Conservation (phyloP, 208 protist species). For the Phytomonas francai region DNA sequence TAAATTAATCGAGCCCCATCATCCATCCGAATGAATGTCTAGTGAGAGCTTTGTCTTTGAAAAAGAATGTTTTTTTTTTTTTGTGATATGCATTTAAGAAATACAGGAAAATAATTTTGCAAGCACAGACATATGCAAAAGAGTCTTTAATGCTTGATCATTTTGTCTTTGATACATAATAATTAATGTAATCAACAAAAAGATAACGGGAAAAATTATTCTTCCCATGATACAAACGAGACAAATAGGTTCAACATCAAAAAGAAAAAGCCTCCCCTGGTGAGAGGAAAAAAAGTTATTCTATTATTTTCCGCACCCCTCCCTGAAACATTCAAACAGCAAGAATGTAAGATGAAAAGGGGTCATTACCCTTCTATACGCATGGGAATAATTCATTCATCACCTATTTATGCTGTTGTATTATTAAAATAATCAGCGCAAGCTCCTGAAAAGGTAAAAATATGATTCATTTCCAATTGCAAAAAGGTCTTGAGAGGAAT, state of each 20-base stretch:
- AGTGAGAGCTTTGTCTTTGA: background rate
- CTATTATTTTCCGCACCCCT: background rate
- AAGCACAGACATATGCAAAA: slow-evolving; percentile 4
- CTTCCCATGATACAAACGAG: slow-evolving; percentile 2
- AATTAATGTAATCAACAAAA: background rate
- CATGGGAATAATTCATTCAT: no score
- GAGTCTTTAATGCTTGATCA: background rate
- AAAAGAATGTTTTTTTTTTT: slow-evolving; percentile 11
- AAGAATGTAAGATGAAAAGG: no score
- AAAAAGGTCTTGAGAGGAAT: slow-evolving; percentile 2
- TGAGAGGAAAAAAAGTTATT: background rate
- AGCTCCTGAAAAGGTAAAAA: slow-evolving; percentile 8
- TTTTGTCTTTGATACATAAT: background rate
- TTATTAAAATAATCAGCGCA: no score
- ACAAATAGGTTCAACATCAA: slow-evolving; percentile 11
- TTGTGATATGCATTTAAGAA: slow-evolving; percentile 6
- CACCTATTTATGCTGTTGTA: no score
- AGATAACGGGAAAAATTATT: slow-evolving; percentile 1
- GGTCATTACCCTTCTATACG: no score
- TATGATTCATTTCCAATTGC: slow-evolving; percentile 4
- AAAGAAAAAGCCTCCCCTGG: slow-evolving; percentile 12
- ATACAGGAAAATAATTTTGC: slow-evolving; percentile 6
- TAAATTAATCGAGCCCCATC: background rate
- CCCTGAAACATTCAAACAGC: background rate
- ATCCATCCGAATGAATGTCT: background rate